Evolutionary conservation across 2,329 filamentous ascomycete species (phyloP), one percentile per base, ranked within the genome.

Genomic region (Fusarium pininemorale): DNA sequence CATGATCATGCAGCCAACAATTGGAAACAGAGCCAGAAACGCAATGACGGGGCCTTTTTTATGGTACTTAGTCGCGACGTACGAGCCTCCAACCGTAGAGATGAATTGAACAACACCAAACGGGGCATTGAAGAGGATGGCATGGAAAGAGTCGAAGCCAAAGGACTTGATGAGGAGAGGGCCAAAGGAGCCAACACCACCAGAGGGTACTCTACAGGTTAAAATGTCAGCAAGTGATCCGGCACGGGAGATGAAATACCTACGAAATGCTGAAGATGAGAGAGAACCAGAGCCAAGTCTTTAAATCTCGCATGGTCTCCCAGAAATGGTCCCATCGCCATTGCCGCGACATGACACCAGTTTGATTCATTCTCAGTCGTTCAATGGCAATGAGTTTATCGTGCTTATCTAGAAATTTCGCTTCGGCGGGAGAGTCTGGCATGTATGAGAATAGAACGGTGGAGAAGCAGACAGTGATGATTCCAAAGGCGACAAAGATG

Each of bases 361-460:
- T 83, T 57, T 88, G 87, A 51, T 89, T 89, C 74, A 85, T 85
- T 3, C 87, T 81, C 18, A 89, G 77, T 51, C 89, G 83, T 75
- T 91, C 89, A 16, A 91, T 85, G 0, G 90, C 89, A 15, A 91
- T 81, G 0, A 90, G 75, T 63, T 88, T 90, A 51, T 92, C 90
- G 20, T 87, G 82, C 8, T 87, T 84, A 0, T 81, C 84, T 5
- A 92, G 83, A 55, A 90, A 91, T 26, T 86, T 88, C 3, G 89
- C 86, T 28, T 88, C 85, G 76, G 90, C 86, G 0, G 91, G 90
- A 0, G 89, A 90, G 73, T 93, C 91, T 0, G 91, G 91, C 85
- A 93, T 90, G 58, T 87, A 86, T 24, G 87, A 48, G 81, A 89
- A 84, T 10, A 92, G 86, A 18, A 87, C 76, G 0, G 83, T 55